A percentile compares a stretch with the other conserved stretches of the same genome.
Evolutionary conservation across 2,329 filamentous ascomycete species (phyloP).

Genomic region (Alternaria brassicae): DNA sequence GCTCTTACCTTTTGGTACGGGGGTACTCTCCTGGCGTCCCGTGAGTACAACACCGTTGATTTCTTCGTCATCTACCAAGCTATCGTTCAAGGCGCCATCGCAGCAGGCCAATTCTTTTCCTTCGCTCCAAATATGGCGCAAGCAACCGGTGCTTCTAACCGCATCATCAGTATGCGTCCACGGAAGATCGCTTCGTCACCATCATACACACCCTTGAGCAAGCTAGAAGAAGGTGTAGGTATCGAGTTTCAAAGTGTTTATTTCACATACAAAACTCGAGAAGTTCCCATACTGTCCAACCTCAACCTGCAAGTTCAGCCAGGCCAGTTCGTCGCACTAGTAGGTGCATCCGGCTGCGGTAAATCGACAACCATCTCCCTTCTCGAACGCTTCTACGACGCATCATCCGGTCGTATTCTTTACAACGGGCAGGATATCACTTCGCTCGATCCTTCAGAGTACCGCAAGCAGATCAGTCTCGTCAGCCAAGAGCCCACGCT

Average conservation of each 20-base stretch:
- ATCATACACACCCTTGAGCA: constrained; percentile 18
- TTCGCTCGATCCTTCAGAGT: constrained; percentile 45
- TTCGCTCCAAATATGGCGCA: constrained; percentile 58
- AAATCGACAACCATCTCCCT: constrained; percentile 74
- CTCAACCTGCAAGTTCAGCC: constrained; percentile 58
- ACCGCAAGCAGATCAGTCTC: constrained; percentile 53
- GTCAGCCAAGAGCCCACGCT: constrained; percentile 58
- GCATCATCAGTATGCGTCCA: constrained; percentile 46
- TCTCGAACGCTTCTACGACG: constrained; percentile 72
- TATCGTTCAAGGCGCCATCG: constrained; percentile 55
- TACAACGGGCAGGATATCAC: constrained; percentile 55
- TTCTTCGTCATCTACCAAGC: constrained; percentile 63
- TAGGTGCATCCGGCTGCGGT: constrained; percentile 72
- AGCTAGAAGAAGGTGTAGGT: constrained; percentile 26
- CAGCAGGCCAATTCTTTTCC: constrained; percentile 50
- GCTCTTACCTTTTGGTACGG: constrained; percentile 66
- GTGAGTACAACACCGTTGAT: constrained; percentile 57
- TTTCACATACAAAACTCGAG: constrained; percentile 89
- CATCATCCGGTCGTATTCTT: constrained; percentile 68
- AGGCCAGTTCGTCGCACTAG: constrained; percentile 74
- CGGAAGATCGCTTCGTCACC: constrained; percentile 12
- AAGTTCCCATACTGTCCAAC: constrained; percentile 67
- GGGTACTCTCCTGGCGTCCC: constrained; percentile 48
- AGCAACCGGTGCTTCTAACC: constrained; percentile 47
- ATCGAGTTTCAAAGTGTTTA: constrained; percentile 93